These are phyloP conservation scores for Dichomitus squalens DNA, from an alignment of 1,284 basidiomycete genomes.

Conservation along the genomic window DNA sequence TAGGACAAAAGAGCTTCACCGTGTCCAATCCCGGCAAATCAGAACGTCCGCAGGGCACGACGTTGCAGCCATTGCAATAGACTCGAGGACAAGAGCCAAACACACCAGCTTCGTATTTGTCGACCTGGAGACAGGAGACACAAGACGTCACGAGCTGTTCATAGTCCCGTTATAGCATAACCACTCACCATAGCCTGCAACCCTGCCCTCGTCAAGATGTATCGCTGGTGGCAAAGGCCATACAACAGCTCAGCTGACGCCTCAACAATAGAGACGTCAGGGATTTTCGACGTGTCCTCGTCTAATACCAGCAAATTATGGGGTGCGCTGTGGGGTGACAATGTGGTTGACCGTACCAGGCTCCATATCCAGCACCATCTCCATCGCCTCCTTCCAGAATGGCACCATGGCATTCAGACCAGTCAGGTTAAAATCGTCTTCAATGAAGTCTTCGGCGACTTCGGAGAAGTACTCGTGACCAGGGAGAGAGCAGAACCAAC, in stretches of 20 bases:
- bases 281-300: conserved; percentile 91
- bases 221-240: conserved; percentile 96
- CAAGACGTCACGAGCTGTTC: conserved; percentile 6
- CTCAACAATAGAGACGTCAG: conserved; percentile 97
- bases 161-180: conserved; percentile 23
- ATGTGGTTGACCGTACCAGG: conserved; percentile 68
- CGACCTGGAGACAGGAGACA: conserved; percentile 58
- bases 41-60: conserved; percentile 94
- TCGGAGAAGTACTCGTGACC: conserved; percentile 99
- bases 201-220: conserved; percentile 93
- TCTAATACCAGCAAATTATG: conserved; percentile 45
- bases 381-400: conserved; percentile 99
- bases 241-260: conserved; percentile 97
- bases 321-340: background rate
- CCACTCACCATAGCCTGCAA: conserved; percentile 90
- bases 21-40: conserved; percentile 98
- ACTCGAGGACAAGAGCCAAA: conserved; percentile 97
- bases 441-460: conserved; percentile 98
- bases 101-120: conserved; percentile 92
- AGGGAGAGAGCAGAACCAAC: conserved; percentile 98
- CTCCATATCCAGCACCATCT: conserved; percentile 99
- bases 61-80: conserved; percentile 87
- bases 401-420: conserved; percentile 94
- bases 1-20: conserved; percentile 98
- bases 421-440: conserved; percentile 99